A percentile compares a stretch with the other conserved stretches of the same genome.
phyloP scores from a whole-genome alignment of 495 filamentous ascomycete genomes.

The Neurospora terricola region DNA sequence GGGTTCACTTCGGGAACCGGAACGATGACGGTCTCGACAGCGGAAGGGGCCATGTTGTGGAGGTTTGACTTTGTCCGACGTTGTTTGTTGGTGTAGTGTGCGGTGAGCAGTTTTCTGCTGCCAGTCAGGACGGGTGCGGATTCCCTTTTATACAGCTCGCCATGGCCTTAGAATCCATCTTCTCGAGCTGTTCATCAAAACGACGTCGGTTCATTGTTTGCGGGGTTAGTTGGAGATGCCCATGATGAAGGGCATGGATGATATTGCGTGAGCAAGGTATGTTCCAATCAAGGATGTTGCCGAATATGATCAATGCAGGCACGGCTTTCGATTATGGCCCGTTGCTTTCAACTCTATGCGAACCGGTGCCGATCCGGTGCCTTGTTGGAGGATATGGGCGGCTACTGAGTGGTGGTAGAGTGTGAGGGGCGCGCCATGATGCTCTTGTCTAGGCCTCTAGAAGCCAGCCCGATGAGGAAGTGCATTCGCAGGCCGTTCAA shows the following conservation, averaged over 20 bases:
- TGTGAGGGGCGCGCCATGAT: neutral
- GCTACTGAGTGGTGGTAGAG: neutral
- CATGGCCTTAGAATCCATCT: neutral
- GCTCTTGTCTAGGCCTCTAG: neutral
- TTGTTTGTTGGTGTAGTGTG: neutral
- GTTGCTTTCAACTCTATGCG: neutral
- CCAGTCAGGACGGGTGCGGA: neutral
- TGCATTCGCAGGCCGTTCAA: neutral
- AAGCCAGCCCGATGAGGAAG: neutral
- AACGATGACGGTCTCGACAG: constrained; percentile 25
- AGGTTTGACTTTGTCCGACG: neutral
- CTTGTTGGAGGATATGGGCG: neutral
- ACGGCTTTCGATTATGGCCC: neutral
- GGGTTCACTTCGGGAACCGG: constrained; percentile 14
- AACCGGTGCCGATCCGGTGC: neutral
- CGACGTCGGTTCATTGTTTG: neutral
- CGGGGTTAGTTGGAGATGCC: constrained; percentile 7
- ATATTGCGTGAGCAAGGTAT: constrained; percentile 9
- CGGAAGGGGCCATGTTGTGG: constrained; percentile 18
- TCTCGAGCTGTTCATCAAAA: neutral
- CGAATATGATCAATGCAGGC: neutral
- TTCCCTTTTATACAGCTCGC: neutral
- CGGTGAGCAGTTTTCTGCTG: neutral
- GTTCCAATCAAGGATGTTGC: constrained; percentile 7
- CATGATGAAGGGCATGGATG: constrained; percentile 9